These are phyloP conservation scores for Aspergillus pseudoviridinutans DNA, from an alignment of 2,329 filamentous ascomycete genomes.

Conservation along the genomic window DNA sequence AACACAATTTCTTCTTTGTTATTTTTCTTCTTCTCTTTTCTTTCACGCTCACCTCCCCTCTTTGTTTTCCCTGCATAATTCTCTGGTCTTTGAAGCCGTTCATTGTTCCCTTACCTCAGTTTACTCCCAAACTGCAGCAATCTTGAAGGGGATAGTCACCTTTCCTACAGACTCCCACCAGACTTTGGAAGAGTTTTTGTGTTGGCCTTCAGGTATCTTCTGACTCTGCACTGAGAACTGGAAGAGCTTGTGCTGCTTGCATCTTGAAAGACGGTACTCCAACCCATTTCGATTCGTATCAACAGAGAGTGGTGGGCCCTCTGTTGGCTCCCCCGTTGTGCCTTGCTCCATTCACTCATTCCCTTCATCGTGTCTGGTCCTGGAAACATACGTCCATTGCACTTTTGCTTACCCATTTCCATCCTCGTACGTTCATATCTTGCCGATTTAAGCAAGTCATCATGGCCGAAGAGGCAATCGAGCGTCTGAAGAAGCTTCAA, in stretches of 20 bases:
- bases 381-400: background rate
- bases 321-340: background rate
- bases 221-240: background rate
- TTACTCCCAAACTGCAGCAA: background rate
- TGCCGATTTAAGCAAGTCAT: background rate
- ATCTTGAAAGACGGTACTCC: background rate
- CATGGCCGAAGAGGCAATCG: conserved; percentile 13
- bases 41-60: background rate
- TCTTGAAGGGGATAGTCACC: background rate
- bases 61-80: background rate
- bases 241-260: background rate
- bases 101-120: background rate
- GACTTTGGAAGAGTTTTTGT: background rate
- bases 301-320: background rate
- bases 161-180: background rate
- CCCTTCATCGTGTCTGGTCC: background rate
- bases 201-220: background rate
- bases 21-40: background rate
- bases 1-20: background rate
- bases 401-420: background rate
- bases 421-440: background rate
- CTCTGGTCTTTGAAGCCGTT: background rate
- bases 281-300: background rate
- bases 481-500: conserved; percentile 25
- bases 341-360: background rate